A percentile compares a stretch with the other conserved stretches of the same genome.
Conservation (phyloP, 331 rosid species). For the Malus hybrid region DNA sequence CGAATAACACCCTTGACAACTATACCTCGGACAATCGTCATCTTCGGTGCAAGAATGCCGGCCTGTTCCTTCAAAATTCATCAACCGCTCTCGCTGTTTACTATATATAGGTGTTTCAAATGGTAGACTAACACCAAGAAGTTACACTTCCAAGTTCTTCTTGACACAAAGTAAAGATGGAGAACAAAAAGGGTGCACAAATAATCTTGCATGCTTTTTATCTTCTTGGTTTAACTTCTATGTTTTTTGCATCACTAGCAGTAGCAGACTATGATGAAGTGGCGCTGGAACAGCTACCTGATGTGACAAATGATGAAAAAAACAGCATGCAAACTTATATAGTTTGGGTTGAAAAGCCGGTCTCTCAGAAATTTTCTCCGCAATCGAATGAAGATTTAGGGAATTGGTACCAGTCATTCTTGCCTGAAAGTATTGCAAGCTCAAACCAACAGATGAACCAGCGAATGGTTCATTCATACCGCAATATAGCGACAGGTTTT, state of each 20-base stretch:
- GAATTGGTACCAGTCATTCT: slow-evolving; percentile 29
- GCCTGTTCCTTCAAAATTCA: too few species aligned
- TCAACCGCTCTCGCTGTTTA: neutral
- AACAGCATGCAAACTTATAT: slow-evolving; percentile 37
- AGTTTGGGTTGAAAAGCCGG: slow-evolving; percentile 37
- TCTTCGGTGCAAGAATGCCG: too few species aligned
- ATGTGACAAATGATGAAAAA: neutral
- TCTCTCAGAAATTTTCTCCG: neutral
- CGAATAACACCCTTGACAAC: too few species aligned
- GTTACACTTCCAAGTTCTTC: neutral
- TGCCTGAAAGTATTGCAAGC: neutral
- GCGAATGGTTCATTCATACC: slow-evolving; percentile 30
- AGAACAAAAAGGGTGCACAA: neutral
- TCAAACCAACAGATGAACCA: neutral
- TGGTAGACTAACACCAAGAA: neutral
- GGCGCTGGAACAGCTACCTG: neutral
- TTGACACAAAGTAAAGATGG: slow-evolving; percentile 3
- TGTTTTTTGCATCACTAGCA: neutral
- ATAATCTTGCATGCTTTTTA: neutral
- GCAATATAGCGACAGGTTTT: slow-evolving; percentile 39
- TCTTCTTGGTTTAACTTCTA: neutral
- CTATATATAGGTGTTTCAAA: neutral
- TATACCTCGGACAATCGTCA: too few species aligned
- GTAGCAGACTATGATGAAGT: neutral
- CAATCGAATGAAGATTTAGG: slow-evolving; percentile 16